Conservation (phyloP, 1,284 basidiomycete genomes). For the Leccinum angustisporum region DNA sequence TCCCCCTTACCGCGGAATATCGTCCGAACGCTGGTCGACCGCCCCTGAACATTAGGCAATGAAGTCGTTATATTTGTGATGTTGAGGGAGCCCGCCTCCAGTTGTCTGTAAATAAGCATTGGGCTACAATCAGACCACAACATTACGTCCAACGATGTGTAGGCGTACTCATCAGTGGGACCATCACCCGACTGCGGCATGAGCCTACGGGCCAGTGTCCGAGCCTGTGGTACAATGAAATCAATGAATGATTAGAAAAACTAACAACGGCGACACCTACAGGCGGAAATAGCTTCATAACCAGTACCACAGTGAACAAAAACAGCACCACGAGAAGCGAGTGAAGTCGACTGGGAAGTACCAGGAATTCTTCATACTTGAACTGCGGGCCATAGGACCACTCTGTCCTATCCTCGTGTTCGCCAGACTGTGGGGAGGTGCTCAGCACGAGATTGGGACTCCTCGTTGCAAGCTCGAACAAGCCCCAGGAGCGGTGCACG, state of each 20-base stretch:
- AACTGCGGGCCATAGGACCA: slow-evolving; percentile 64
- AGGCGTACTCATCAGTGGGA: slow-evolving; percentile 56
- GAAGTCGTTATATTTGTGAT: slow-evolving; percentile 59
- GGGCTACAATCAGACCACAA: slow-evolving; percentile 5
- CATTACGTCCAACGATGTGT: not conserved
- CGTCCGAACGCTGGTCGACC: slow-evolving; percentile 58
- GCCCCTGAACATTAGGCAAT: slow-evolving; percentile 39
- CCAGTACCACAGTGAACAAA: slow-evolving; percentile 16
- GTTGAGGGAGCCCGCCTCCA: slow-evolving; percentile 56
- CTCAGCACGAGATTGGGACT: slow-evolving; percentile 22
- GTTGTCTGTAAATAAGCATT: slow-evolving; percentile 39
- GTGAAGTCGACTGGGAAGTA: slow-evolving; percentile 41
- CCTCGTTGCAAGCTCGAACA: slow-evolving; percentile 47
- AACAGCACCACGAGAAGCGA: slow-evolving; percentile 38
- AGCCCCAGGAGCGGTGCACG: slow-evolving; percentile 78
- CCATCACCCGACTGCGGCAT: slow-evolving; percentile 61
- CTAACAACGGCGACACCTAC: slow-evolving; percentile 14
- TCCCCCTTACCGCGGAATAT: slow-evolving; percentile 69
- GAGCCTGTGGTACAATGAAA: slow-evolving; percentile 40
- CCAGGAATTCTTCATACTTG: slow-evolving; percentile 72
- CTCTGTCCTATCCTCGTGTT: slow-evolving; percentile 19
- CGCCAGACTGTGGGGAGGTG: slow-evolving; percentile 1
- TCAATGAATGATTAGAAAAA: not conserved
- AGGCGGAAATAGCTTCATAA: slow-evolving; percentile 24
- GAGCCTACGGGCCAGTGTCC: slow-evolving; percentile 44